phyloP scores from a whole-genome alignment of 164 flowering plant genomes.

The Echeveria elegans region DNA sequence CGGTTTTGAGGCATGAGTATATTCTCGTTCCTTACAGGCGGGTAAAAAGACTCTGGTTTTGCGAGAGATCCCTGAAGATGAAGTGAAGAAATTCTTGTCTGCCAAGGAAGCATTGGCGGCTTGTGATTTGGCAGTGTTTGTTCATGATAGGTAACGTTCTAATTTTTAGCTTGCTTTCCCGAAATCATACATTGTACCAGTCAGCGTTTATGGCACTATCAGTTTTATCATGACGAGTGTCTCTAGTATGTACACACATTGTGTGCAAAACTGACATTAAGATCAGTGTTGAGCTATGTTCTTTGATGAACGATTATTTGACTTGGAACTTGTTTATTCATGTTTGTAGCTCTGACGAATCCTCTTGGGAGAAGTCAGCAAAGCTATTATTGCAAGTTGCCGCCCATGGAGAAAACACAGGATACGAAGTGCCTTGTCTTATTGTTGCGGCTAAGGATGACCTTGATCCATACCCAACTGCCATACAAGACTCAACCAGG shows the following conservation, averaged over 20 bases:
- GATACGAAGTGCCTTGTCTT: conserved; percentile 86
- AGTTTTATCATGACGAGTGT: neutral
- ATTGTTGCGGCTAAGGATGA: conserved; percentile 91
- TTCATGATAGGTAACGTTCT: conserved; percentile 72
- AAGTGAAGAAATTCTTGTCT: conserved; percentile 40
- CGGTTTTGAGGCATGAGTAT: neutral
- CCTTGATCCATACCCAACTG: conserved; percentile 57
- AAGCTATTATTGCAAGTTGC: conserved; percentile 85
- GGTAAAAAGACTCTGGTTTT: conserved; percentile 61
- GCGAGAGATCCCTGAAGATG: conserved; percentile 80
- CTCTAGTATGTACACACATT: neutral
- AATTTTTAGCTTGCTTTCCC: neutral
- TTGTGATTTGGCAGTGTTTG: conserved; percentile 87
- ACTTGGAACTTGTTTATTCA: neutral
- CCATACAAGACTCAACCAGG: conserved; percentile 63
- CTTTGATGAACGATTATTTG: neutral
- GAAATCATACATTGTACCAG: neutral
- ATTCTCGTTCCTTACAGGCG: conserved; percentile 37
- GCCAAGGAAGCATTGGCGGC: conserved; percentile 70
- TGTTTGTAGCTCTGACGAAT: conserved; percentile 56
- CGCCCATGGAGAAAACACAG: conserved; percentile 72
- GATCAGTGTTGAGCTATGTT: too few relatives aligned
- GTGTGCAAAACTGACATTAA: too few relatives aligned
- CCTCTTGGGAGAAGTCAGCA: conserved; percentile 70
- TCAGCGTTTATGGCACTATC: neutral